These are phyloP conservation scores for Myxozyma mucilagina DNA, from an alignment of 805 yeast species.

Conservation along the genomic window DNA sequence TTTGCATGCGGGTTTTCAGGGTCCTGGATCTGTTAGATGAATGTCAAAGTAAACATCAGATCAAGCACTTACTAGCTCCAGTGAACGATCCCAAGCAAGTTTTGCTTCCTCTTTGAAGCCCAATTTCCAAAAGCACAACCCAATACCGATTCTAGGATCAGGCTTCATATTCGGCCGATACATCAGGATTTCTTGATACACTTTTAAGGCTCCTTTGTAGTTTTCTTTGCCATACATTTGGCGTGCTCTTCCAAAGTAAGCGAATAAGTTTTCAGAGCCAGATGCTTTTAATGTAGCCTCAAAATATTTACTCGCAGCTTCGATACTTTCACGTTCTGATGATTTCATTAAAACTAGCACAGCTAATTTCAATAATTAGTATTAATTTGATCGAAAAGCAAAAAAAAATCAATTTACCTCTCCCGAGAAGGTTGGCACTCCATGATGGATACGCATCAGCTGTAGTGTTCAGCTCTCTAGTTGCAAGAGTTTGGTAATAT, in stretches of 20 bases:
- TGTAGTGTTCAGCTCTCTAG: slow-evolving; percentile 49
- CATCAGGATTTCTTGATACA: slow-evolving; percentile 79
- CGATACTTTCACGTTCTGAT: slow-evolving; percentile 57
- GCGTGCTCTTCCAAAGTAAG: slow-evolving; percentile 82
- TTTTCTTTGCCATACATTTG: slow-evolving; percentile 69
- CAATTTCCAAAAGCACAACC: slow-evolving; percentile 88
- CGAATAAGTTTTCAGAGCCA: slow-evolving; percentile 67
- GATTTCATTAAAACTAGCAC: slow-evolving; percentile 49
- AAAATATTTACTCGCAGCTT: slow-evolving; percentile 67
- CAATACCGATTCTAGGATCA: slow-evolving; percentile 93
- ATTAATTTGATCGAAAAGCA: neutral
- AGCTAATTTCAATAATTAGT: slow-evolving; percentile 36
- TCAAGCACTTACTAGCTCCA: slow-evolving; percentile 48
- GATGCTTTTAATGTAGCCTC: slow-evolving; percentile 56
- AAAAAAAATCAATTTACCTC: slow-evolving; percentile 42
- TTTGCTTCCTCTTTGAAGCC: slow-evolving; percentile 76
- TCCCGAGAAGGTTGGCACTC: slow-evolving; percentile 58
- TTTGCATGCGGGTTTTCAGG: slow-evolving; percentile 61
- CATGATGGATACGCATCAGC: slow-evolving; percentile 48
- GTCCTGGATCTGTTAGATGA: slow-evolving; percentile 39
- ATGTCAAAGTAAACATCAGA: neutral
- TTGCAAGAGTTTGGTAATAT: slow-evolving; percentile 45
- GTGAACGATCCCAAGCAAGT: slow-evolving; percentile 77
- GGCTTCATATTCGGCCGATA: slow-evolving; percentile 74
- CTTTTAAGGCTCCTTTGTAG: slow-evolving; percentile 68